Conservation (phyloP, 148 eudicot species). For the Rhododendron molle region DNA sequence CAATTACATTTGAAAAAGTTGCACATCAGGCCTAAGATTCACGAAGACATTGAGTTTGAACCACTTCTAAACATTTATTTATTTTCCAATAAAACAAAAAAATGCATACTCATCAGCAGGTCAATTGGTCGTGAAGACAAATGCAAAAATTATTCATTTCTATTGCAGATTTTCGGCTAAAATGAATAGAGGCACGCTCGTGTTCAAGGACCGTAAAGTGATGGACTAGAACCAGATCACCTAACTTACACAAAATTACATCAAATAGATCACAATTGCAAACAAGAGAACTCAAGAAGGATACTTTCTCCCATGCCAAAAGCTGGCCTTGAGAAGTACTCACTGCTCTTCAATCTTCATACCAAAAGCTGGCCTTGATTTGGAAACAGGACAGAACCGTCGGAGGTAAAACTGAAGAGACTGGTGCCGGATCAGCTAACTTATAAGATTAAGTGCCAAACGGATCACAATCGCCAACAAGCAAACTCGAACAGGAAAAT, state of each 20-base stretch:
- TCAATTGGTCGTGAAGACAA: neutral
- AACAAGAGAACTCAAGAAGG: neutral
- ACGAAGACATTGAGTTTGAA: neutral
- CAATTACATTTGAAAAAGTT: neutral
- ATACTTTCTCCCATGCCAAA: neutral
- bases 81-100: neutral
- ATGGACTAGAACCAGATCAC: neutral
- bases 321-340: neutral
- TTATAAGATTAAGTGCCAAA: neutral
- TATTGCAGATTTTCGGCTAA: slow-evolving; percentile 1
- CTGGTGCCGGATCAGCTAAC: neutral
- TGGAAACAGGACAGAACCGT: neutral
- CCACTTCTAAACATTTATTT: neutral
- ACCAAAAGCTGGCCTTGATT: neutral
- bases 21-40: neutral
- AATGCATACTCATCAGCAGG: neutral
- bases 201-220: neutral
- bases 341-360: neutral
- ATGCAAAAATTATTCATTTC: neutral
- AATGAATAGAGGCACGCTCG: neutral
- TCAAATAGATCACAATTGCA: neutral
- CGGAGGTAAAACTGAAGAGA: neutral
- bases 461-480: neutral
- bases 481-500: neutral
- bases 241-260: neutral